These are phyloP conservation scores for Bretschneidera sinensis DNA, from an alignment of 345 rosid species.

Conservation along the genomic window DNA sequence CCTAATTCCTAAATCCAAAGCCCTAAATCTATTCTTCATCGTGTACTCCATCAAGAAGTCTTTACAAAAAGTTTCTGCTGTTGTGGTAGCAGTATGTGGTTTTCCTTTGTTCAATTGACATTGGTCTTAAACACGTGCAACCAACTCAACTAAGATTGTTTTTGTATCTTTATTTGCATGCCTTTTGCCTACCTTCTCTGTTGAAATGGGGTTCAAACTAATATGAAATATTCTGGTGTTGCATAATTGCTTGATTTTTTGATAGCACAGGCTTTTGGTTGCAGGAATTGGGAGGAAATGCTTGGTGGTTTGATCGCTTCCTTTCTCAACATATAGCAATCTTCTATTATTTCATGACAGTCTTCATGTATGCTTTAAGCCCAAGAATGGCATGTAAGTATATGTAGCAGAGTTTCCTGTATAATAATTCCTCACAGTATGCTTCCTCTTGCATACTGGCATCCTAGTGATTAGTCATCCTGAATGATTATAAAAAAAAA, in stretches of 20 bases:
- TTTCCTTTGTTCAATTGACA: neutral
- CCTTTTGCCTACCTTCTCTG: neutral
- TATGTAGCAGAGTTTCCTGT: slow-evolving; percentile 1
- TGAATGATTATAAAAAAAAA: no score
- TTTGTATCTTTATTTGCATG: no score
- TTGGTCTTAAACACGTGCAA: neutral
- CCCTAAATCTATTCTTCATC: no score
- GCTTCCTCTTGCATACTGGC: neutral
- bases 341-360: slow-evolving; percentile 85
- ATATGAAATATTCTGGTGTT: neutral
- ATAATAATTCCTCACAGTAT: neutral
- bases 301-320: slow-evolving; percentile 96
- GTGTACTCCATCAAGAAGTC: no score
- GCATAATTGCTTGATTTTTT: slow-evolving; percentile 6
- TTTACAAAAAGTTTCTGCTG: neutral
- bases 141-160: neutral
- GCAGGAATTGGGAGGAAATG: slow-evolving; percentile 95
- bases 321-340: slow-evolving; percentile 80
- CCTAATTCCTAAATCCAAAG: no score
- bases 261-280: slow-evolving; percentile 18
- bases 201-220: neutral
- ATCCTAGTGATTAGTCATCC: neutral
- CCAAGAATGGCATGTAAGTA: slow-evolving; percentile 99
- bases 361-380: slow-evolving; percentile 74
- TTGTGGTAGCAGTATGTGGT: neutral